A percentile compares a stretch with the other conserved stretches of the same genome.
These are phyloP conservation scores for Carex scoparia DNA, from an alignment of 176 grass and related monocot genomes.

Conservation along the genomic window DNA sequence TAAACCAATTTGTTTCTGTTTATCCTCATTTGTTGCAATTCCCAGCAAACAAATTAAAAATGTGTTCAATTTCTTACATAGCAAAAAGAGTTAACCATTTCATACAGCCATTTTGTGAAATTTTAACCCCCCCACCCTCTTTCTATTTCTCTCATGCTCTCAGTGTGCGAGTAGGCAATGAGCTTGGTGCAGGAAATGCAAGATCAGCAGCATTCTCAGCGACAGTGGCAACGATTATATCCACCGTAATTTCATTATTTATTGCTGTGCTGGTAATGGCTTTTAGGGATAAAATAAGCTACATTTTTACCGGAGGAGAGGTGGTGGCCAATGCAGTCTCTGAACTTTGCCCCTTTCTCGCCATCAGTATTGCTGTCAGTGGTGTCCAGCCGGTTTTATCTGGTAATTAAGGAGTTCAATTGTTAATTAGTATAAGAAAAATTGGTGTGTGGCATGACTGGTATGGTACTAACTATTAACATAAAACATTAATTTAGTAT, in stretches of 20 bases:
- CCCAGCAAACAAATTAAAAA: background rate
- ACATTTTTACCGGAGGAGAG: slow-evolving; percentile 69
- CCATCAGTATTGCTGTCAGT: slow-evolving; percentile 58
- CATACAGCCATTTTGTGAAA: background rate
- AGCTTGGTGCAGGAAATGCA: slow-evolving; percentile 76
- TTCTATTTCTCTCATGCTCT: background rate
- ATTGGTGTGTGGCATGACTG: background rate
- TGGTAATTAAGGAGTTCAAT: slow-evolving; percentile 34
- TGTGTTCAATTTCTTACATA: background rate
- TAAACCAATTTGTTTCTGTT: background rate
- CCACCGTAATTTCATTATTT: slow-evolving; percentile 38
- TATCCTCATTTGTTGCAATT: background rate
- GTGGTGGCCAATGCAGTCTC: slow-evolving; percentile 51
- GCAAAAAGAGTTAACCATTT: background rate
- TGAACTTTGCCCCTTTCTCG: slow-evolving; percentile 68
- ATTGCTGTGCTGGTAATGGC: slow-evolving; percentile 37
- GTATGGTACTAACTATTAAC: background rate
- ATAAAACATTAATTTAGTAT: background rate
- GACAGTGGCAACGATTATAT: slow-evolving; percentile 48
- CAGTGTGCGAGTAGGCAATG: slow-evolving; percentile 78
- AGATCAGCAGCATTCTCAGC: slow-evolving; percentile 70
- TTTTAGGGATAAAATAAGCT: slow-evolving; percentile 71
- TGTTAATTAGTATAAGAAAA: background rate
- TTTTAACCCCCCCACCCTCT: background rate
- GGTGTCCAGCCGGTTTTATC: slow-evolving; percentile 79